Percentiles rank a stretch among this genome's conserved stretches.
Evolutionary conservation across 2,329 filamentous ascomycete genomes (phyloP).

Genomic region (Sporothrix brunneoviolacea): DNA sequence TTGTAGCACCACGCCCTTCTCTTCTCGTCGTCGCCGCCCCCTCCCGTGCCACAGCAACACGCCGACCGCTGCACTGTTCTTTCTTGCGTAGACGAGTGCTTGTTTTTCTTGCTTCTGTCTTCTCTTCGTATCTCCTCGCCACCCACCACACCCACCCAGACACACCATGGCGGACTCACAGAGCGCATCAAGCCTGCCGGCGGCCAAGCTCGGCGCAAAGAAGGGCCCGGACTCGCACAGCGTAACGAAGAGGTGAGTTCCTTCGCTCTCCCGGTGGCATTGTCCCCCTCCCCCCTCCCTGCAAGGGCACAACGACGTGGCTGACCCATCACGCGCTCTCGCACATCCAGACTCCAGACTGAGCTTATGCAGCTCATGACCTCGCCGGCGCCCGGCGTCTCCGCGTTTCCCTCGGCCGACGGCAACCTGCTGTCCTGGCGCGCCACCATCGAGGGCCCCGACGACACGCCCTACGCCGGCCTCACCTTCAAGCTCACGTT

Average conservation of each 20-base stretch:
- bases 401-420: constrained; percentile 85
- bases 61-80: too few species aligned
- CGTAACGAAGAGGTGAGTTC: constrained; percentile 65
- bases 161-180: constrained; percentile 53
- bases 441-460: constrained; percentile 85
- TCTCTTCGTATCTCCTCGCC: neutral
- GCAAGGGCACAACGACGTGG: too few species aligned
- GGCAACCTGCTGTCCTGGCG: constrained; percentile 90
- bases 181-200: constrained; percentile 56
- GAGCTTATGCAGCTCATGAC: constrained; percentile 99
- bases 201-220: constrained; percentile 56
- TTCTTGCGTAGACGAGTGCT: too few species aligned
- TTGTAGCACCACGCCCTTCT: too few species aligned
- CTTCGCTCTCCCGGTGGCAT: neutral
- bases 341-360: constrained; percentile 77
- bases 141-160: neutral
- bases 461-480: constrained; percentile 82
- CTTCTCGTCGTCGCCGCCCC: too few species aligned
- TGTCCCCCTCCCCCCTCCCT: too few species aligned
- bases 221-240: constrained; percentile 62
- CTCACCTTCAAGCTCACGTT: constrained; percentile 90
- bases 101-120: constrained; percentile 6
- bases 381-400: constrained; percentile 84
- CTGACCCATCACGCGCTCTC: too few species aligned
- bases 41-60: too few species aligned